Conservation (phyloP, 345 rosid species). For the Ricinus communis region DNA sequence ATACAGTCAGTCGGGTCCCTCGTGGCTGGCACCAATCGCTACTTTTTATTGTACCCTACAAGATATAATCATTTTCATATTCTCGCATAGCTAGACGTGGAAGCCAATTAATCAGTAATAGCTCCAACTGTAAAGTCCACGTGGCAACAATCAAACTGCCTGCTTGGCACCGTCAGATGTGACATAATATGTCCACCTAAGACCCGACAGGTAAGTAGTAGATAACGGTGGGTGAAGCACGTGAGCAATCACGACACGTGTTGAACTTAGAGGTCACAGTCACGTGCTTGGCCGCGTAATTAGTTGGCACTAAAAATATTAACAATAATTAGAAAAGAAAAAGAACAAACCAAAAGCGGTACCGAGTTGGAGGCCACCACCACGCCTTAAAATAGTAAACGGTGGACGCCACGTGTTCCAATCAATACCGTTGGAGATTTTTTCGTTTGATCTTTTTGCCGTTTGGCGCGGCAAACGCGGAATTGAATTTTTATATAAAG, state of each 20-base stretch:
- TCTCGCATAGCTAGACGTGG: not conserved
- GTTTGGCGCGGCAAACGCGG: constrained; percentile 30
- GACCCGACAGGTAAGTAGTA: constrained; percentile 19
- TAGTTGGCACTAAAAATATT: constrained; percentile 10
- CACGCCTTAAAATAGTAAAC: not conserved
- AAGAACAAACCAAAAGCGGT: too few relatives aligned
- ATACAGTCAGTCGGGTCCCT: too few relatives aligned
- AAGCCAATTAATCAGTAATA: constrained; percentile 1
- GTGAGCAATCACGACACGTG: constrained; percentile 20
- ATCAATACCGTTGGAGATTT: too few relatives aligned
- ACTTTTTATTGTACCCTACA: too few relatives aligned
- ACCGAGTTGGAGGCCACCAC: constrained; percentile 30
- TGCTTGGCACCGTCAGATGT: constrained; percentile 28
- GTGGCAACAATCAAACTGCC: constrained; percentile 6
- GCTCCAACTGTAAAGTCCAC: constrained; percentile 10
- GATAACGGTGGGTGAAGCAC: constrained; percentile 13
- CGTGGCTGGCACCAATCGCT: too few relatives aligned
- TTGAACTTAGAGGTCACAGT: not conserved
- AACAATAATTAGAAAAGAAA: too few relatives aligned
- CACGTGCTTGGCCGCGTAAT: constrained; percentile 27
- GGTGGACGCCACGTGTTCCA: too few relatives aligned
- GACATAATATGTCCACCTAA: constrained; percentile 7
- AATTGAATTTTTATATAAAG: too few relatives aligned
- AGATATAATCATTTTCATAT: not conserved
- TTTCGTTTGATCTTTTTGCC: too few relatives aligned